These are phyloP conservation scores for Trichoderma afroharzianum DNA, from an alignment of 2,329 filamentous ascomycete species.

Conservation along the genomic window DNA sequence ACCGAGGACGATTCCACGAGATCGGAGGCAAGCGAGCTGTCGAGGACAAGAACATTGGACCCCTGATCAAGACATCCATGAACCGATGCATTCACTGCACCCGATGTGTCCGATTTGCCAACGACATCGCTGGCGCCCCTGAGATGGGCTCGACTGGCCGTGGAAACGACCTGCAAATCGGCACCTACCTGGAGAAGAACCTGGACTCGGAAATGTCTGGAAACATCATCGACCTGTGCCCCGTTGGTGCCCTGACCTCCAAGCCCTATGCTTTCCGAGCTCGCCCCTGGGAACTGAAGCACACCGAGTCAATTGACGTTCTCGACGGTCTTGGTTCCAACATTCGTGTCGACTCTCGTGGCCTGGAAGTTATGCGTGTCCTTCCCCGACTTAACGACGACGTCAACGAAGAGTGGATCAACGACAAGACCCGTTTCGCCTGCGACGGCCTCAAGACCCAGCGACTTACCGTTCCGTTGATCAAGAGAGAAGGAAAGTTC, in stretches of 20 bases:
- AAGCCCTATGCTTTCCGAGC: slow-evolving; percentile 98
- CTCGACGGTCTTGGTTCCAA: slow-evolving; percentile 90
- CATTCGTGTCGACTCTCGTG: slow-evolving; percentile 88
- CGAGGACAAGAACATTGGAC: slow-evolving; percentile 99
- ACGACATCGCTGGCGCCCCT: slow-evolving; percentile 92
- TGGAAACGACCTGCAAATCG: slow-evolving; percentile 96
- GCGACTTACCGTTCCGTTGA: slow-evolving; percentile 85
- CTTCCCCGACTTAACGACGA: slow-evolving; percentile 93
- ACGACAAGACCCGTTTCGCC: slow-evolving; percentile 95
- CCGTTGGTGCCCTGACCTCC: slow-evolving; percentile 91
- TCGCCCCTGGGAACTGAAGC: slow-evolving; percentile 94
- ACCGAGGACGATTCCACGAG: slow-evolving; percentile 96
- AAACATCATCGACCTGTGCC: slow-evolving; percentile 97
- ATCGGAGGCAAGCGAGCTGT: slow-evolving; percentile 92
- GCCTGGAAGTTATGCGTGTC: slow-evolving; percentile 93
- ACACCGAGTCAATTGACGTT: slow-evolving; percentile 93
- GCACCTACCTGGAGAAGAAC: slow-evolving; percentile 92
- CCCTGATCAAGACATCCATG: slow-evolving; percentile 98
- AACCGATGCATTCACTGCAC: slow-evolving; percentile 99
- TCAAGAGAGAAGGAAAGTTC: slow-evolving; percentile 86
- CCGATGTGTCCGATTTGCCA: slow-evolving; percentile 94
- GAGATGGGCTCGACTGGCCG: slow-evolving; percentile 92
- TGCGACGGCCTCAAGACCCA: slow-evolving; percentile 97
- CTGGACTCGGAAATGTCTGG: slow-evolving; percentile 92
- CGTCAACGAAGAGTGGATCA: slow-evolving; percentile 99